Base-by-base conservation (phyloP, 129 eudicot species). In the Dittrichia graveolens region DNA sequence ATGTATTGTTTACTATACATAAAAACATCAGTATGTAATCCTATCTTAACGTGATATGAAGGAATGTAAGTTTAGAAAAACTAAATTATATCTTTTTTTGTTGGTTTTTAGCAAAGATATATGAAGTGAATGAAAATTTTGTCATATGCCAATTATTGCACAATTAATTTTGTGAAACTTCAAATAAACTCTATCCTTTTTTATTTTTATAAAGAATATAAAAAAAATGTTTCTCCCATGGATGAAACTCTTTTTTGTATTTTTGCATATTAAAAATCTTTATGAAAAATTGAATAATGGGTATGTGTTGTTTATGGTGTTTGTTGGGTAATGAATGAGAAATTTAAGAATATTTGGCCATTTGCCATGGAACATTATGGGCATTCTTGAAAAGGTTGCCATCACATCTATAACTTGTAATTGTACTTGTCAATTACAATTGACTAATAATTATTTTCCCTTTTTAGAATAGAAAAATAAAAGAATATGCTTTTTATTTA, bases 381-480 rank as follows among this genome's bases (percentile, higher is more conserved):
- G 78, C 82, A 71, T 71, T 71, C 77, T 71, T 78, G 82, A 78
- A 78, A 78, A 78, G 82, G 82, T 78, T 78, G 78, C 82, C 82
- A 78, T 78, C 77, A 78, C 77, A 62, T 71, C 78, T 71, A 35
- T 78, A 64, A 54, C 67, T 63, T 72, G 53, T 62, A 35, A 72
- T 50, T 61, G 81, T 70, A 77, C 81, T 54, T 61, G 16, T 53
- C 81, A 61, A 70, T 77, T 69, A 54, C 55, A 61, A 77, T 78
- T 71, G 82, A 71, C 73, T 63, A 71, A 71, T 78, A 41, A 78
- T 78, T 62, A 78, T 44, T 15, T 54, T 50, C 61, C 71, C 34
- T 8, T 40, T 50, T 24, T 24, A 48, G 65, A 50, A 71, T 62
- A 70, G 66, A 53, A 16, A 62, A 61, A 61, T 5, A 41, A 31